phyloP scores from a whole-genome alignment of 306 rosid species.

The Betula pendula region DNA sequence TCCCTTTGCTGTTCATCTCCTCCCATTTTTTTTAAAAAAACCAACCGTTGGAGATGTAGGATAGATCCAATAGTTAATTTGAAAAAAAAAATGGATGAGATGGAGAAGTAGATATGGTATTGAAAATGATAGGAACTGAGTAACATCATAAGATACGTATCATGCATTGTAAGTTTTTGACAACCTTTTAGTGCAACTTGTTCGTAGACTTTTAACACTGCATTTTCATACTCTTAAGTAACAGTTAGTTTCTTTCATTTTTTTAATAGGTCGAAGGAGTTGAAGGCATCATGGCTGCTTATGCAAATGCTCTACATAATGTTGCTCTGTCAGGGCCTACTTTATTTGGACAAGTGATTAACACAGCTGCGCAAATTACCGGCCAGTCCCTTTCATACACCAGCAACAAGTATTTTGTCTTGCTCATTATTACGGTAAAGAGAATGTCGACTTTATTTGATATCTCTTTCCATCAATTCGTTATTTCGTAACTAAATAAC shows the following conservation, averaged over 20 bases:
- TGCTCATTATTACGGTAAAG: constrained; percentile 80
- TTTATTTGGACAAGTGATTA: constrained; percentile 76
- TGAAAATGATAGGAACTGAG: too few species aligned
- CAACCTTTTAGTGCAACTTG: too few species aligned
- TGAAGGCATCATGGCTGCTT: constrained; percentile 83
- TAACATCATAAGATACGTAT: too few species aligned
- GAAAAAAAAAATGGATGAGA: too few species aligned
- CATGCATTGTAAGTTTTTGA: too few species aligned
- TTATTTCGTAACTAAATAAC: not conserved
- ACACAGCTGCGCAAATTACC: constrained; percentile 71
- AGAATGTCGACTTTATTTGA: not conserved
- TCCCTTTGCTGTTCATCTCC: too few species aligned
- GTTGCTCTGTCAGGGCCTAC: constrained; percentile 73
- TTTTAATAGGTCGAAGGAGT: constrained; percentile 69
- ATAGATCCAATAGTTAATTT: too few species aligned
- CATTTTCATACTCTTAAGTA: not conserved
- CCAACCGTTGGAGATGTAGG: too few species aligned
- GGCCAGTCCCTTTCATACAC: constrained; percentile 45
- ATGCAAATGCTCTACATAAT: constrained; percentile 52
- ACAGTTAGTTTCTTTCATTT: not conserved
- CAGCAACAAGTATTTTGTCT: constrained; percentile 53
- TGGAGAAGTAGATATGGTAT: too few species aligned
- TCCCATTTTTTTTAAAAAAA: too few species aligned
- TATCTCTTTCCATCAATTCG: not conserved
- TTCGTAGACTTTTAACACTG: too few species aligned